phyloP scores from a whole-genome alignment of 1,139 yeast species.

The Eremothecium sinecaudum region DNA sequence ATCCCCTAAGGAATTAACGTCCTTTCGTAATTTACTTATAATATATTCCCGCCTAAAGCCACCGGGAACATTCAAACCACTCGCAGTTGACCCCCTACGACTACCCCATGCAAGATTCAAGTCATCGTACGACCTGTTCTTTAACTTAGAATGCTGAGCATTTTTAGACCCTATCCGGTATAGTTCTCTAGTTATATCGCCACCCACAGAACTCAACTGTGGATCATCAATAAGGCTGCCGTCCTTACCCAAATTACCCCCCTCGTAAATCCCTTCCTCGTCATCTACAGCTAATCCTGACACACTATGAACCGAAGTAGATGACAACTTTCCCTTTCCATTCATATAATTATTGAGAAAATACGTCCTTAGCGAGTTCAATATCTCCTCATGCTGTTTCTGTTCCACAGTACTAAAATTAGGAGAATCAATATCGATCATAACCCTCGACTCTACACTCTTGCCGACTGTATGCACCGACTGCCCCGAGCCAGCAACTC shows the following conservation, averaged over 20 bases:
- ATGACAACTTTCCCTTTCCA: conserved; percentile 10
- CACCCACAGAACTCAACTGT: conserved; percentile 48
- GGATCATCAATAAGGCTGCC: conserved; percentile 12
- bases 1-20: conserved; percentile 10
- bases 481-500: conserved; percentile 1
- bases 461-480: conserved; percentile 6
- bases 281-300: conserved; percentile 8
- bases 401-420: conserved; percentile 25
- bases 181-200: conserved; percentile 60
- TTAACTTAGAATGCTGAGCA: conserved; percentile 22
- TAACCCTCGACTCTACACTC: conserved; percentile 16
- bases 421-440: conserved; percentile 30
- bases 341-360: conserved; percentile 14
- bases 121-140: conserved; percentile 28
- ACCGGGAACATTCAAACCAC: conserved; percentile 66
- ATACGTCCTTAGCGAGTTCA: conserved; percentile 22
- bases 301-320: conserved; percentile 4
- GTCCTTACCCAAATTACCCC: conserved; percentile 8
- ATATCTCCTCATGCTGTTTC: conserved; percentile 22
- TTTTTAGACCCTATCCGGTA: conserved; percentile 31
- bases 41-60: conserved; percentile 68
- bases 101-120: conserved; percentile 15
- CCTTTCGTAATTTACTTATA: conserved; percentile 33
- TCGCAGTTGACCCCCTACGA: conserved; percentile 50
- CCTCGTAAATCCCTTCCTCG: conserved; percentile 7